These are phyloP conservation scores for Backusella psychrophila DNA, from an alignment of 192 early-diverging fungal genomes.

Conservation along the genomic window DNA sequence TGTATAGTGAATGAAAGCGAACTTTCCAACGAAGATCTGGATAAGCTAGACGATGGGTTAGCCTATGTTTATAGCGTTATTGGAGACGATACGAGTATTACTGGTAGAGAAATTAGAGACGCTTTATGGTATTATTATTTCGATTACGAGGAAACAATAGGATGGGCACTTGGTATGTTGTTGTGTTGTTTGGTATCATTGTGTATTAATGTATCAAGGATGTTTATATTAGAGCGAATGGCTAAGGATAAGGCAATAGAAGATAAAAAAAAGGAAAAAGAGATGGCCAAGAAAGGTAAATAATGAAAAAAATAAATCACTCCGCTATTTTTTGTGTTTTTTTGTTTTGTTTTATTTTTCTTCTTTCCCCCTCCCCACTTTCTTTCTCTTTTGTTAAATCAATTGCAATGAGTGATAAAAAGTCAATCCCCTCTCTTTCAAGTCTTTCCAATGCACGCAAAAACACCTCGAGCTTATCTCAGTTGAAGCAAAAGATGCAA, in stretches of 20 bases:
- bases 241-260: conserved; percentile 10
- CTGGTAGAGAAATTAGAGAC: conserved; percentile 65
- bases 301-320: neutral
- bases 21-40: conserved; percentile 33
- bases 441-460: conserved; percentile 5
- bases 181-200: neutral
- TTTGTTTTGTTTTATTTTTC: neutral
- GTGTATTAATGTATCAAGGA: neutral
- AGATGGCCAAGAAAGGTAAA: conserved; percentile 11
- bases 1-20: conserved; percentile 20
- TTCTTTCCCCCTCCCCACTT: neutral
- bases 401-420: neutral
- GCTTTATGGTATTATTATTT: conserved; percentile 75
- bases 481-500: neutral
- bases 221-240: neutral
- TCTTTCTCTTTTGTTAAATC: neutral
- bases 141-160: conserved; percentile 63
- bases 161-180: conserved; percentile 66
- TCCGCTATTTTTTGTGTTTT: neutral
- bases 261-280: conserved; percentile 13
- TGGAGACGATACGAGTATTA: conserved; percentile 51
- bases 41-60: conserved; percentile 51
- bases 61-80: conserved; percentile 58
- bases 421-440: conserved; percentile 1
- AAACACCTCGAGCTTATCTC: neutral